Conservation (phyloP, 768 basidiomycete species). For the Leccinum pellstonianum region DNA sequence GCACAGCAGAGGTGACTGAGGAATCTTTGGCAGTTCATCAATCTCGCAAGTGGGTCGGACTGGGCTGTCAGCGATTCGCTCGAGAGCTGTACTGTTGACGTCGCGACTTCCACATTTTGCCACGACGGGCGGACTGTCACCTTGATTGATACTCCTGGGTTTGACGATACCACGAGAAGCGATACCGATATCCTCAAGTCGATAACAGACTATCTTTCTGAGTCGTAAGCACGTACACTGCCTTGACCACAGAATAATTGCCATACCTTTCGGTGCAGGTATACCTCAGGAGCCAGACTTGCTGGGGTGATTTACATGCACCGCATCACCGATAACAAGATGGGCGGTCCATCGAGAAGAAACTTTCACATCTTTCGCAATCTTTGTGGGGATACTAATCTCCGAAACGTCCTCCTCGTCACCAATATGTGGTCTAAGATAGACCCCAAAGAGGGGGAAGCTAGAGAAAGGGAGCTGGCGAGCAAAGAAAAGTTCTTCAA, state of each 20-base stretch:
- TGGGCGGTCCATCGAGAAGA: slow-evolving; percentile 49
- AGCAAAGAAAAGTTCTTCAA: slow-evolving; percentile 48
- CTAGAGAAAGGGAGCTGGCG: slow-evolving; percentile 46
- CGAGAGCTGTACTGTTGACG: slow-evolving; percentile 26
- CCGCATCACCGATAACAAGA: slow-evolving; percentile 47
- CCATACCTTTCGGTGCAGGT: slow-evolving; percentile 17
- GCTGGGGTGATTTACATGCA: slow-evolving; percentile 53
- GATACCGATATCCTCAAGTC: slow-evolving; percentile 47
- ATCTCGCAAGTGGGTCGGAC: slow-evolving; percentile 19
- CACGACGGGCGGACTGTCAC: slow-evolving; percentile 42
- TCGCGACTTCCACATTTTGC: slow-evolving; percentile 38
- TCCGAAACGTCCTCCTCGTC: slow-evolving; percentile 48
- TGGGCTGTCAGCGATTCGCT: slow-evolving; percentile 25
- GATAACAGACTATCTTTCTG: slow-evolving; percentile 39
- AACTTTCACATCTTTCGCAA: slow-evolving; percentile 51
- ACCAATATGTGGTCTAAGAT: slow-evolving; percentile 55
- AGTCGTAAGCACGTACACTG: slow-evolving; percentile 24
- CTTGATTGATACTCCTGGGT: slow-evolving; percentile 61
- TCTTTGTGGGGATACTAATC: slow-evolving; percentile 48
- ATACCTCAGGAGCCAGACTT: slow-evolving; percentile 24
- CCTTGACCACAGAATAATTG: not conserved
- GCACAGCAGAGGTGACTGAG: not conserved
- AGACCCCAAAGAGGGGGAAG: slow-evolving; percentile 32
- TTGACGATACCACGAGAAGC: slow-evolving; percentile 49
- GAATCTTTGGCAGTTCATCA: slow-evolving; percentile 16